Evolutionary conservation across 2,329 filamentous ascomycete species (phyloP).

Genomic region (Xylariaceae sp.): DNA sequence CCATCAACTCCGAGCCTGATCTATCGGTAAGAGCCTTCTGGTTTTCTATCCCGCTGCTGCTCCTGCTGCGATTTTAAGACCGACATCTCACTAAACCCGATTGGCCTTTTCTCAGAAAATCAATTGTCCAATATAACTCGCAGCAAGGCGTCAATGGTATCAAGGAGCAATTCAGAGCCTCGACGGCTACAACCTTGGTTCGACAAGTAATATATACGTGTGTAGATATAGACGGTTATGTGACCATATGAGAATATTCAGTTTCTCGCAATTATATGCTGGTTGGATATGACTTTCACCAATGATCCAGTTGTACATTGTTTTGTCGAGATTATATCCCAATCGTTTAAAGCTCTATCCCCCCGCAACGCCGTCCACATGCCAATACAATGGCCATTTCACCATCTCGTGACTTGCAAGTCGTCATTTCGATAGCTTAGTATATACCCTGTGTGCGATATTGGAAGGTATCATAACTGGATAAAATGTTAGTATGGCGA

Average conservation of each 20-base stretch:
- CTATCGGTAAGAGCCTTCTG: too few relatives aligned
- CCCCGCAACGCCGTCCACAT: constrained; percentile 33
- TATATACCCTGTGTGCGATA: constrained; percentile 86
- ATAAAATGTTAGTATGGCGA: constrained; percentile 3
- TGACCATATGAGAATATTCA: constrained; percentile 10
- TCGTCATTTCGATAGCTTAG: constrained; percentile 37
- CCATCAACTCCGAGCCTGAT: too few relatives aligned
- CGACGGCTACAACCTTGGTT: not conserved
- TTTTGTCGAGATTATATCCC: constrained; percentile 26
- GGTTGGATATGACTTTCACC: constrained; percentile 10
- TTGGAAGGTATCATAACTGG: constrained; percentile 77
- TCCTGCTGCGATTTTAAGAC: too few relatives aligned
- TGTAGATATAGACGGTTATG: constrained; percentile 13
- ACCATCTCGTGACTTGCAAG: constrained; percentile 11
- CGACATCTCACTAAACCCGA: not conserved
- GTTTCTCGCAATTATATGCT: constrained; percentile 21
- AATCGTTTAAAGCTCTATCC: constrained; percentile 26
- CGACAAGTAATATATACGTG: not conserved
- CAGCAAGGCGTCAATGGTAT: not conserved
- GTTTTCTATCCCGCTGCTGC: too few relatives aligned
- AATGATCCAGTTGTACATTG: constrained; percentile 24
- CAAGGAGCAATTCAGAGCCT: not conserved
- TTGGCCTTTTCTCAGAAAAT: not conserved
- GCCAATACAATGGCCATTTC: constrained; percentile 25
- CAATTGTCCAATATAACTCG: not conserved